Evolutionary conservation across 805 yeast species (phyloP).

Genomic region (Wickerhamiella sergipiensis): DNA sequence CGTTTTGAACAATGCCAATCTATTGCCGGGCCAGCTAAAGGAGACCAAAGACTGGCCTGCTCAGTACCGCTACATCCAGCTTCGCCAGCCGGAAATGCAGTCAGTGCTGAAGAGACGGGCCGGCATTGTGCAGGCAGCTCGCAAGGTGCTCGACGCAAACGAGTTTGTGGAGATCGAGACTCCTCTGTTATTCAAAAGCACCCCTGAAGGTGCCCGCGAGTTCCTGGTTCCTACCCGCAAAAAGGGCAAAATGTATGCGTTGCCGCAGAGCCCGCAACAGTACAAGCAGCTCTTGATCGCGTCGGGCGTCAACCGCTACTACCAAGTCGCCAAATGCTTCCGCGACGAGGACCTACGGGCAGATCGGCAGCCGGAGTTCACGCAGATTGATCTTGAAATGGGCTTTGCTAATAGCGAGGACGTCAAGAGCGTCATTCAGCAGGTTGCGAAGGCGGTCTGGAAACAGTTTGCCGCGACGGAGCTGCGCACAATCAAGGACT

Average conservation of each 20-base stretch:
- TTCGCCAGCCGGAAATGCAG: slow-evolving; percentile 34
- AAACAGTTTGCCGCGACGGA: slow-evolving; percentile 26
- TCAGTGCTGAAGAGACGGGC: slow-evolving; percentile 24
- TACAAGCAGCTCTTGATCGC: slow-evolving; percentile 93
- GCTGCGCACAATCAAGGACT: slow-evolving; percentile 22
- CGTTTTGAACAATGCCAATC: slow-evolving; percentile 47
- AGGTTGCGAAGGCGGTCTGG: slow-evolving; percentile 46
- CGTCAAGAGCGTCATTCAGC: slow-evolving; percentile 53
- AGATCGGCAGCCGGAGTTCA: slow-evolving; percentile 95
- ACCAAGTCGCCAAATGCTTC: slow-evolving; percentile 86
- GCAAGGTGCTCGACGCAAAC: slow-evolving; percentile 22
- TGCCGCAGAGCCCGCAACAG: slow-evolving; percentile 97
- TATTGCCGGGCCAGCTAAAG: slow-evolving; percentile 49
- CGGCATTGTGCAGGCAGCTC: slow-evolving; percentile 23
- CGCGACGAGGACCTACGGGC: slow-evolving; percentile 91
- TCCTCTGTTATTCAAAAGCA: slow-evolving; percentile 82
- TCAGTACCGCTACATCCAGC: slow-evolving; percentile 67
- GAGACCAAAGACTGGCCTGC: slow-evolving; percentile 57
- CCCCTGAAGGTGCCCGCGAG: slow-evolving; percentile 97
- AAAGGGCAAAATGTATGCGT: slow-evolving; percentile 54
- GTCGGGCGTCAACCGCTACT: slow-evolving; percentile 75
- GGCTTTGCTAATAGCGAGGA: slow-evolving; percentile 58
- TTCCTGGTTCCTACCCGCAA: slow-evolving; percentile 84
- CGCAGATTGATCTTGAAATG: slow-evolving; percentile 95
- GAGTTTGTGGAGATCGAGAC: slow-evolving; percentile 80